Base-by-base conservation (phyloP, 2,329 filamentous ascomycete genomes). In the Cladosporium colombiae region DNA sequence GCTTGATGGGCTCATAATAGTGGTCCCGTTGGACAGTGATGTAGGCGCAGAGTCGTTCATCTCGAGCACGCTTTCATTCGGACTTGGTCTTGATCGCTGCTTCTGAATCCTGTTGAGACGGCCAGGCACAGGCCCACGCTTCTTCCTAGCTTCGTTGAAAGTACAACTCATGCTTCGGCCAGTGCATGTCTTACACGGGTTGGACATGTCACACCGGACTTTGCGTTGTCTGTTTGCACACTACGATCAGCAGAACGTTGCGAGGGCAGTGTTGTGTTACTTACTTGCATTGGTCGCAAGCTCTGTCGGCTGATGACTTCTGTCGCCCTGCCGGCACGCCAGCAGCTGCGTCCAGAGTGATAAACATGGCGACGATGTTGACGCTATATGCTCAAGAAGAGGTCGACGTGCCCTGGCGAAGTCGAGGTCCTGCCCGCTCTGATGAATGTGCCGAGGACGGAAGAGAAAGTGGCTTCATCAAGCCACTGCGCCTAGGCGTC, bases 251-350 rank as follows among this genome's bases (percentile, higher is more conserved):
- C 23, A 33, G 14, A 35, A n/a, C 21, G 29, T 25, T 27, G 25
- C 25, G 18, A 11, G 7, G 18, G 46, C 27, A 27, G 40, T 10
- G 27, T 13, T 31, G 18, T 44, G 11, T 77, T 69, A 76, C 56
- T 10, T 78, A 67, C 75, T 78, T 79, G 74, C 79, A 81, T 64
- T 79, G 77, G 66, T 81, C 79, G 67, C 79, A 81, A 1, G 79
- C 78, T n/a, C 78, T 64, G 50, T 71, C 68, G 4, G 69, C 66
- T 33, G 66, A 50, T 21, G 71, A 68, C 63, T 70, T 72, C 25
- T 68, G 66, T 27, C 66, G 53, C 61, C 58, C 63, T 18, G 63
- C 64, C 46, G 65, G 52, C 7, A 56, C 62, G 35, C 68, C 68
- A 31, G 67, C 66, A 18, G 68, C 71, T 56, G 68, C 59, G 52